Evolutionary conservation across 1,284 basidiomycete species (phyloP).

Genomic region (Sporisorium scitamineum): DNA sequence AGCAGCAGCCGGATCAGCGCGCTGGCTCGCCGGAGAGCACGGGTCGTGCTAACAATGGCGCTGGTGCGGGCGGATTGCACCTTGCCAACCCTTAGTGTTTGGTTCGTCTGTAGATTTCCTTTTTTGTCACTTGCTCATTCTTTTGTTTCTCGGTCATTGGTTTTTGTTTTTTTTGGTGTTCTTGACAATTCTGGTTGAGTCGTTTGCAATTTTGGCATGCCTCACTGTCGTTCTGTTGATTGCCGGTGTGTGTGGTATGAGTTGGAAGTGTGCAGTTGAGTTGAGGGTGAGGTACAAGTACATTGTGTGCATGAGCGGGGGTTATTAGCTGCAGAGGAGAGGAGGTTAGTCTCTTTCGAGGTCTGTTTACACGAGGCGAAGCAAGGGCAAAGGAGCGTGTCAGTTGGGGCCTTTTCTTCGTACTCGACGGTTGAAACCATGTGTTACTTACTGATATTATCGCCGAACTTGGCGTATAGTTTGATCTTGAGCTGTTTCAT

Average conservation of each 20-base stretch:
- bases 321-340: neutral
- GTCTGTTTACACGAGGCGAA: conserved; percentile 21
- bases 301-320: neutral
- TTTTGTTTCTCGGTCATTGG: neutral
- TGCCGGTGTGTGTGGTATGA: neutral
- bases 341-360: conserved; percentile 46
- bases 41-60: conserved; percentile 1
- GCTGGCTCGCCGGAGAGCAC: conserved; percentile 32
- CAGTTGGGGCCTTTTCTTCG: too few species aligned
- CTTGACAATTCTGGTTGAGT: too few species aligned
- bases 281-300: conserved; percentile 16
- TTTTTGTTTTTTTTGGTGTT: neutral
- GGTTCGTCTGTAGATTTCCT: neutral
- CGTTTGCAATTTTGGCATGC: neutral
- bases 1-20: conserved; percentile 19
- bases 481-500: conserved; percentile 91
- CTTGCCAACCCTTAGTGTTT: conserved; percentile 42
- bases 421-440: neutral
- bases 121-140: neutral
- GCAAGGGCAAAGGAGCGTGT: too few species aligned
- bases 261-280: neutral
- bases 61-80: conserved; percentile 26
- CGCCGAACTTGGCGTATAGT: conserved; percentile 92
- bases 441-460: conserved; percentile 77
- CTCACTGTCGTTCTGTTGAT: neutral